phyloP scores from a whole-genome alignment of 2,329 filamentous ascomycete genomes.

The Phialemonium atrogriseum region DNA sequence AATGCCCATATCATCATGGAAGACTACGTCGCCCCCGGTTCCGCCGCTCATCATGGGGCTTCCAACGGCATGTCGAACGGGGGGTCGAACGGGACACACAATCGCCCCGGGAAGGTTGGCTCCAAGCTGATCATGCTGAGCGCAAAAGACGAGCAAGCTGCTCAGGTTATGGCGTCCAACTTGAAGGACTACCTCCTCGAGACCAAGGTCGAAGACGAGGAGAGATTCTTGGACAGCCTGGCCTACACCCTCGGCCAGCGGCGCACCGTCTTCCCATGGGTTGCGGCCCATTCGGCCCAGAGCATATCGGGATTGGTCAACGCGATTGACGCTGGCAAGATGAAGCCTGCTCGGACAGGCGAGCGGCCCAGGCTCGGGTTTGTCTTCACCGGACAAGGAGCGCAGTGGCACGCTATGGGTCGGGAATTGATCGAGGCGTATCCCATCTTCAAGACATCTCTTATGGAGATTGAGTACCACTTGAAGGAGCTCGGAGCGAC shows the following conservation, averaged over 20 bases:
- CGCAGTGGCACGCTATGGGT: slow-evolving; percentile 4
- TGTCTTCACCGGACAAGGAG: slow-evolving; percentile 4
- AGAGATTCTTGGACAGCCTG: background rate
- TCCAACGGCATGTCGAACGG: background rate
- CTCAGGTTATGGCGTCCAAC: background rate
- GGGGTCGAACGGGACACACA: background rate
- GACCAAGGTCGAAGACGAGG: background rate
- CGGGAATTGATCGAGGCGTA: slow-evolving; percentile 5
- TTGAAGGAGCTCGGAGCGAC: slow-evolving; percentile 12
- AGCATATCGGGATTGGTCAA: background rate
- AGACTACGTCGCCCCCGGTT: background rate
- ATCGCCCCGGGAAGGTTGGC: background rate
- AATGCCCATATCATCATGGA: slow-evolving; percentile 2
- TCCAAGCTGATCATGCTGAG: background rate
- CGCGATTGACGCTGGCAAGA: background rate
- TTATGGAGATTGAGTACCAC: slow-evolving; percentile 10
- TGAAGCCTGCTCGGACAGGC: background rate
- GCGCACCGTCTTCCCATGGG: background rate
- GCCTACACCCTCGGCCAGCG: slow-evolving; percentile 1
- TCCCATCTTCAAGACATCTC: slow-evolving; percentile 10
- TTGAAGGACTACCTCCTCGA: background rate
- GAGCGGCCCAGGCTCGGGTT: background rate
- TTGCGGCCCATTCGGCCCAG: background rate
- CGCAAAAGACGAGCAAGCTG: background rate
- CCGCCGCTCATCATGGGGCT: background rate